Percentiles rank a stretch among this genome's conserved stretches.
Conservation (phyloP, 2,329 filamentous ascomycete species). For the Penicillium sp. region DNA sequence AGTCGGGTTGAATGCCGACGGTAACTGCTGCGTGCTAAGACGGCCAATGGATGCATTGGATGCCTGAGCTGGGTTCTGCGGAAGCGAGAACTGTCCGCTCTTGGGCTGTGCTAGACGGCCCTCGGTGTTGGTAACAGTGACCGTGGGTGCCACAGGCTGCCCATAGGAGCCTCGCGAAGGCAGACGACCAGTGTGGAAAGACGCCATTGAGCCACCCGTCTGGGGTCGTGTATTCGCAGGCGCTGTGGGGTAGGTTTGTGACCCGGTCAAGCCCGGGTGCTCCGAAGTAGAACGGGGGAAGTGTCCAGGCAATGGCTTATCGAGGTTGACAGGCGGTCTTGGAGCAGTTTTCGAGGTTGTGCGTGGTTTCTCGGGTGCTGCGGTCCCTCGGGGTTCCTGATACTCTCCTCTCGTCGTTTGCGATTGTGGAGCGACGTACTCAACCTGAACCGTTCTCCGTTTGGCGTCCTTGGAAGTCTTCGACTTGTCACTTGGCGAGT, state of each 20-base stretch:
- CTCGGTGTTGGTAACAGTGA: constrained; percentile 82
- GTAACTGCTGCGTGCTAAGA: constrained; percentile 55
- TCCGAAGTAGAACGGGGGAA: constrained; percentile 54
- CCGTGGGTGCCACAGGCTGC: constrained; percentile 77
- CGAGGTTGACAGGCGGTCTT: constrained; percentile 18
- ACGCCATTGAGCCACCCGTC: constrained; percentile 76
- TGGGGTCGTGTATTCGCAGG: constrained; percentile 58
- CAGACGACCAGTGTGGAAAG: constrained; percentile 55
- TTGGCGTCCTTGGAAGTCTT: constrained; percentile 75
- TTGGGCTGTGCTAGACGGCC: constrained; percentile 82
- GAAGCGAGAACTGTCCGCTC: constrained; percentile 62
- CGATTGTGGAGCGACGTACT: constrained; percentile 89
- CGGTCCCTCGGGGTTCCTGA: constrained; percentile 2
- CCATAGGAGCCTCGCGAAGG: constrained; percentile 78
- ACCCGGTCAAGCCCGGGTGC: constrained; percentile 50
- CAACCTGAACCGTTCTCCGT: constrained; percentile 89
- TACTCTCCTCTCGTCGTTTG: constrained; percentile 69
- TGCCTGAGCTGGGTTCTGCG: constrained; percentile 51
- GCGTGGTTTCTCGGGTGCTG: constrained; percentile 5
- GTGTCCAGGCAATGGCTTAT: constrained; percentile 46
- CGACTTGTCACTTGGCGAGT: constrained; percentile 58
- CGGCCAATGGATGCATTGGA: constrained; percentile 53
- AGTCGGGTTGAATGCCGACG: constrained; percentile 55
- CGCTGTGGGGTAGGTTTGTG: constrained; percentile 36
- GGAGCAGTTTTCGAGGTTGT: constrained; percentile 1